Conservation (phyloP, 495 filamentous ascomycete species). For the Jackrogersella minutella region DNA sequence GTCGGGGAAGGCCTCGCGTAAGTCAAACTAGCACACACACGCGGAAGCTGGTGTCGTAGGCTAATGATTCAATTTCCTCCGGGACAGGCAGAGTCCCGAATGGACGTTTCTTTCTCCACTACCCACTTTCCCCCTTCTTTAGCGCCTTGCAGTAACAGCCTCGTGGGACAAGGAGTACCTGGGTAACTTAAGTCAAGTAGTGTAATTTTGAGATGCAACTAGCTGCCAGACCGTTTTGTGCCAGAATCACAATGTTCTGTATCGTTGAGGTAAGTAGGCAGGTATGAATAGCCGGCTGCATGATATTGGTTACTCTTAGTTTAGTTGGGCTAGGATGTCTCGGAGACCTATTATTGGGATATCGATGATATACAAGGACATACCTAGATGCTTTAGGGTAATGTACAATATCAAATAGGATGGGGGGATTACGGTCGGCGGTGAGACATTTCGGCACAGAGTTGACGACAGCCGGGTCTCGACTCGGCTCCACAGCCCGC, state of each 20-base stretch:
- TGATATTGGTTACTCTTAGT: slow-evolving; percentile 18
- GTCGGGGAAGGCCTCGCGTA: slow-evolving; percentile 20
- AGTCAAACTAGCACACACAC: slow-evolving; percentile 23
- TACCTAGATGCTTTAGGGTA: neutral
- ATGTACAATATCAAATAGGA: neutral
- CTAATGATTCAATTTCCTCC: slow-evolving; percentile 38
- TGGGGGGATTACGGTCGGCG: slow-evolving; percentile 25
- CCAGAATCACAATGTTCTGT: slow-evolving; percentile 8
- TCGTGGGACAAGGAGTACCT: slow-evolving; percentile 22
- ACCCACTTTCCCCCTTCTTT: slow-evolving; percentile 32
- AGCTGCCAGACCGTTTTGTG: slow-evolving; percentile 33
- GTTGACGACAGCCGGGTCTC: slow-evolving; percentile 30
- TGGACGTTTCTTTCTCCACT: slow-evolving; percentile 29
- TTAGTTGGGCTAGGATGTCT: slow-evolving; percentile 9
- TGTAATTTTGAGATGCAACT: slow-evolving; percentile 11
- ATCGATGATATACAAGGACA: neutral
- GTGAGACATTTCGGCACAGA: slow-evolving; percentile 32
- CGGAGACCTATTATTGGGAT: slow-evolving; percentile 25
- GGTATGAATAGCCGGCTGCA: slow-evolving; percentile 11
- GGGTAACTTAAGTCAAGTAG: slow-evolving; percentile 9
- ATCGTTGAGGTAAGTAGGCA: neutral
- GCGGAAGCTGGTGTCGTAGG: slow-evolving; percentile 25
- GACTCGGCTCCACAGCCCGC: slow-evolving; percentile 32
- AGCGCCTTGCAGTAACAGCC: slow-evolving; percentile 40
- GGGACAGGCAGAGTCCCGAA: slow-evolving; percentile 43